These are phyloP conservation scores for Porphyrellus cyaneotinctus DNA, from an alignment of 768 basidiomycete species.

Conservation along the genomic window DNA sequence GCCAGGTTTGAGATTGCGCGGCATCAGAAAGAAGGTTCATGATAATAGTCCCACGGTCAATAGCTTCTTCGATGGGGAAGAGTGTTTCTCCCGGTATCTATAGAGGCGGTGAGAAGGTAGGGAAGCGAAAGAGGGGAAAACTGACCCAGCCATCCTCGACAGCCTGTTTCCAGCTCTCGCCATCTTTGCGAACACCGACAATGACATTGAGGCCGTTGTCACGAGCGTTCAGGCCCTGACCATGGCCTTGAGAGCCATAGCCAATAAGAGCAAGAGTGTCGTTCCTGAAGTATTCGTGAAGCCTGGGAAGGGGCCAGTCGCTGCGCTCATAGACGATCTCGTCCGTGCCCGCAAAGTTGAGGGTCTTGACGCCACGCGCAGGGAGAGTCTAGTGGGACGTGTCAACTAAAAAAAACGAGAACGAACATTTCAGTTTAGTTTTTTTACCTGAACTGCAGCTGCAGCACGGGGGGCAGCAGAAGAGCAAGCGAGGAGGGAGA, in stretches of 20 bases:
- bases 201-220: constrained; percentile 99
- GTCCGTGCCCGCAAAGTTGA: constrained; percentile 93
- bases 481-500: constrained; percentile 61
- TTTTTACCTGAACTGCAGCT: constrained; percentile 23
- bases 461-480: constrained; percentile 24
- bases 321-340: constrained; percentile 92
- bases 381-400: constrained; percentile 35
- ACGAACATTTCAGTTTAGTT: constrained; percentile 28
- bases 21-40: constrained; percentile 99
- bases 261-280: constrained; percentile 99
- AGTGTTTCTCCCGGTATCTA: constrained; percentile 95
- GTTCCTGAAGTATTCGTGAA: constrained; percentile 99
- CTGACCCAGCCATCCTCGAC: constrained; percentile 92
- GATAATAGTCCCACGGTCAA: constrained; percentile 93
- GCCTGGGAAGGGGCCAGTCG: constrained; percentile 97
- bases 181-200: constrained; percentile 94
- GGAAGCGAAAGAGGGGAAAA: constrained; percentile 7
- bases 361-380: constrained; percentile 84
- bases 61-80: constrained; percentile 98
- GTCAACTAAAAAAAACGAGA: constrained; percentile 6
- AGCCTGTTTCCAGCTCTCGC: constrained; percentile 96
- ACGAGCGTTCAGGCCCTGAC: constrained; percentile 97
- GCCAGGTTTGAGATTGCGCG: constrained; percentile 97
- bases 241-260: constrained; percentile 98
- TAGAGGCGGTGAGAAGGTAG: background rate